Evolutionary conservation across 805 yeast genomes (phyloP), one percentile per base, ranked within the genome.

Genomic region (Candida nonsorbophila): DNA sequence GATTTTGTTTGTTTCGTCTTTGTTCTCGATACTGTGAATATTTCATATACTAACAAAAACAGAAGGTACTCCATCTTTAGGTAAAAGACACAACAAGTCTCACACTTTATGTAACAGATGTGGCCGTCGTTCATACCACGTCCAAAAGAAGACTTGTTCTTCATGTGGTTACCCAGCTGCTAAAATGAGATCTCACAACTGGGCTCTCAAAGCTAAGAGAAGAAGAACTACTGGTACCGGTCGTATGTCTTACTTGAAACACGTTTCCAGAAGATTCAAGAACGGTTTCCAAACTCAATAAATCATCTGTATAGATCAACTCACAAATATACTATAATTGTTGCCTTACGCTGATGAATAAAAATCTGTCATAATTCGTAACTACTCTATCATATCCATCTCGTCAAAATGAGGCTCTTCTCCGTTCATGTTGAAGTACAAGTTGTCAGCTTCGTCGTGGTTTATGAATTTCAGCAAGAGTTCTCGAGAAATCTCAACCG

Each of bases 51-150:
- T 44, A 44, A 44, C 49, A 30, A 29, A 29, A 25, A 41, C 38
- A 63, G 94, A 90, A 87, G 98, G 98, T 85, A 90, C 98, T 72
- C 96, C 97, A 76, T 86, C 97, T 70, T 82, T 86, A 80, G 98
- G 98, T 81, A 90, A 90, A 79, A 87, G 92, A 74, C 97, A 92
- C 85, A 88, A 84, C 90, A 92, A 92, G 78, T 83, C 97, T 67
- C 98, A 92, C 86, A 83, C 94, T 67, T 77, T 88, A 72, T 92
- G 98, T 81, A 86, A 84, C 79, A 83, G 95, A 83, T 92, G 98
- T 79, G 97, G 97, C 64, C 74, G 78, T 66, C 95, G 97, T 78
- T 82, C 96, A 42, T 90, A 90, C 94, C 97, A 92, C 77, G 74
- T 82, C 68, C 98, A 92, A 79, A 92, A 90, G 95, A 84, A 85